phyloP scores from a whole-genome alignment of 495 filamentous ascomycete genomes.

The Glarea lozoyensis region DNA sequence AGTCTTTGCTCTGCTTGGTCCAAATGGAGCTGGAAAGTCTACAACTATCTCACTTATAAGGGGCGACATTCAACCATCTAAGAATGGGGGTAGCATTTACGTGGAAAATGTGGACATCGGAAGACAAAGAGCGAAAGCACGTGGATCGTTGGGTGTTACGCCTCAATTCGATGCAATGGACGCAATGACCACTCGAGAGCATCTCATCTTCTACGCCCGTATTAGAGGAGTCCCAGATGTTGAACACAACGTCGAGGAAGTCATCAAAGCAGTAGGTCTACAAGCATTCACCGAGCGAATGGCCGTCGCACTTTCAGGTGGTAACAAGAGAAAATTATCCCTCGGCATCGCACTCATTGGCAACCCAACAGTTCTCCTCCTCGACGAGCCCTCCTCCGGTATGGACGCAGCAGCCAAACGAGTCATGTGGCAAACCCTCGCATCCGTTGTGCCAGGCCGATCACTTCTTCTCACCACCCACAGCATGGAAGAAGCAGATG shows the following conservation, averaged over 20 bases:
- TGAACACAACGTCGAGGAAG: slow-evolving; percentile 50
- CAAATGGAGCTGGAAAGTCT: slow-evolving; percentile 83
- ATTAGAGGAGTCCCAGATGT: slow-evolving; percentile 56
- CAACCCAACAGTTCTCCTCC: slow-evolving; percentile 60
- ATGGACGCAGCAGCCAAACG: slow-evolving; percentile 68
- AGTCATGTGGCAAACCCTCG: slow-evolving; percentile 66
- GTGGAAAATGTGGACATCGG: slow-evolving; percentile 58
- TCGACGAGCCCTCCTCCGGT: slow-evolving; percentile 63
- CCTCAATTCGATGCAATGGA: slow-evolving; percentile 65
- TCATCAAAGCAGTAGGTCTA: slow-evolving; percentile 52
- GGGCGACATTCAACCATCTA: slow-evolving; percentile 65
- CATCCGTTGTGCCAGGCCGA: slow-evolving; percentile 45
- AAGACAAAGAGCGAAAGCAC: slow-evolving; percentile 52
- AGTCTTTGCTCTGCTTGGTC: slow-evolving; percentile 71
- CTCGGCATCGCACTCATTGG: slow-evolving; percentile 73
- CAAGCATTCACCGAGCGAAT: slow-evolving; percentile 48
- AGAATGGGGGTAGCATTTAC: slow-evolving; percentile 54
- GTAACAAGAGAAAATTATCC: slow-evolving; percentile 64
- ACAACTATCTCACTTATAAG: slow-evolving; percentile 79
- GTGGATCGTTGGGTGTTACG: slow-evolving; percentile 68
- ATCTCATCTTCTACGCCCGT: slow-evolving; percentile 66
- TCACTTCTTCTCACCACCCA: slow-evolving; percentile 69
- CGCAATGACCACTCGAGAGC: slow-evolving; percentile 61
- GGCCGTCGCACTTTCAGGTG: slow-evolving; percentile 59
- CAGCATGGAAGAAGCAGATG: slow-evolving; percentile 73